Percentiles rank a stretch among this genome's conserved stretches.
Conservation (phyloP, 306 rosid species). For the Myrica gale region DNA sequence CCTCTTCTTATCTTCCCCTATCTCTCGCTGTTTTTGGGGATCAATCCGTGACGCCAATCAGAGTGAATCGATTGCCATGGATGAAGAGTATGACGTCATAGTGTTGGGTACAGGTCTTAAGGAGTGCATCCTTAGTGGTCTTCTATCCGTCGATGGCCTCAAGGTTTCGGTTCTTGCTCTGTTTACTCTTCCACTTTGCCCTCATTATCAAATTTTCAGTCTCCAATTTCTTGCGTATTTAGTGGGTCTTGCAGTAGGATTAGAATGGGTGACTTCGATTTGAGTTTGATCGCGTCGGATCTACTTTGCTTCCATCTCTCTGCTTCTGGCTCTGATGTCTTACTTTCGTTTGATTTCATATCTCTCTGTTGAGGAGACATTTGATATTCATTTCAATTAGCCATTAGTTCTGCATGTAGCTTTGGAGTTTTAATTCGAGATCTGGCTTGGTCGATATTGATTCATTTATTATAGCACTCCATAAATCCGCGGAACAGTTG, state of each 20-base stretch:
- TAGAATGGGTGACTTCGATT: background rate
- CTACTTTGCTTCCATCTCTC: background rate
- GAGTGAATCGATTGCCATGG: conserved; percentile 41
- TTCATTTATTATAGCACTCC: background rate
- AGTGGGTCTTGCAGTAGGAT: background rate
- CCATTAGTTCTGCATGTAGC: background rate
- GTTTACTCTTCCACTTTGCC: background rate
- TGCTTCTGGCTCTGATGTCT: background rate
- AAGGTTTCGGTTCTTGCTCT: conserved; percentile 45
- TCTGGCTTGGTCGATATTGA: background rate
- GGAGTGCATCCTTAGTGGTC: conserved; percentile 98
- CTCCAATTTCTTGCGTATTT: background rate
- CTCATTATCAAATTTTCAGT: background rate
- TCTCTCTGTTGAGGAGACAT: background rate
- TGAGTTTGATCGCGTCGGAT: background rate
- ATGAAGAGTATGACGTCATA: conserved; percentile 88
- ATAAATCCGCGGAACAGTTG: background rate
- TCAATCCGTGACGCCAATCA: background rate
- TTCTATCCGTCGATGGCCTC: conserved; percentile 98
- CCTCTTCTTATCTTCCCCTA: background rate
- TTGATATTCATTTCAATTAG: conserved; percentile 3
- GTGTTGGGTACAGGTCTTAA: conserved; percentile 94
- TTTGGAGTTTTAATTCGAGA: background rate
- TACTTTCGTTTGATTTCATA: background rate
- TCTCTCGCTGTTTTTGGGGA: background rate